Conservation (phyloP, 345 rosid species). For the Viola odorata region DNA sequence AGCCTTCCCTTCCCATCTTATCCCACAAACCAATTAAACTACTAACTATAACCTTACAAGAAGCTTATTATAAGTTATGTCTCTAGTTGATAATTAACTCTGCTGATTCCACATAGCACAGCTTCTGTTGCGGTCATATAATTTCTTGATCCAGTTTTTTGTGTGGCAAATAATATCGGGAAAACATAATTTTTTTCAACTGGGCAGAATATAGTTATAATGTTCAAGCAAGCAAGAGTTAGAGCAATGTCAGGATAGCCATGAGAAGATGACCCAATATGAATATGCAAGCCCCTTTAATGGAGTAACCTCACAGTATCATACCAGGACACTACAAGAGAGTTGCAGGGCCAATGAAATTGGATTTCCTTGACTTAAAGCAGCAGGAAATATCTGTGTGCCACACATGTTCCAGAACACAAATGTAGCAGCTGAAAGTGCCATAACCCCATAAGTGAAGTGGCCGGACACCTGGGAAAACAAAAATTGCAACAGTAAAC, state of each 20-base stretch:
- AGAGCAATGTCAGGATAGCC: background rate
- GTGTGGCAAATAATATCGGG: too few relatives aligned
- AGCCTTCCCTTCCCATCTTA: background rate
- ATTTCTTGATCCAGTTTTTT: too few relatives aligned
- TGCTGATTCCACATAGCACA: too few relatives aligned
- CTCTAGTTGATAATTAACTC: too few relatives aligned
- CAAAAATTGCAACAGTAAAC: constrained; percentile 10
- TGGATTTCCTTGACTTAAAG: constrained; percentile 61
- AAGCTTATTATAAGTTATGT: too few relatives aligned
- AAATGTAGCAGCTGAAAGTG: constrained; percentile 87
- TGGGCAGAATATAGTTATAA: background rate
- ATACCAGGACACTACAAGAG: constrained; percentile 96
- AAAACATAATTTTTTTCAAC: background rate
- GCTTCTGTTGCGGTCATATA: too few relatives aligned
- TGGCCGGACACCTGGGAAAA: constrained; percentile 75
- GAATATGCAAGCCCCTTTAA: background rate
- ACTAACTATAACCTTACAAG: too few relatives aligned
- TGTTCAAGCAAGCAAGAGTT: background rate
- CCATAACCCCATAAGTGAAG: constrained; percentile 96
- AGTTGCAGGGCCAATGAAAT: constrained; percentile 88
- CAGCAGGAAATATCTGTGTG: constrained; percentile 48
- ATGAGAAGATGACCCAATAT: background rate
- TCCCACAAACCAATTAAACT: too few relatives aligned
- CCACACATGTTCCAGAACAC: constrained; percentile 89
- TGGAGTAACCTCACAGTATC: background rate